Percentiles rank a stretch among this genome's conserved stretches.
Evolutionary conservation across 2,329 filamentous ascomycete species (phyloP).

Genomic region (Xylariaceae sp.): DNA sequence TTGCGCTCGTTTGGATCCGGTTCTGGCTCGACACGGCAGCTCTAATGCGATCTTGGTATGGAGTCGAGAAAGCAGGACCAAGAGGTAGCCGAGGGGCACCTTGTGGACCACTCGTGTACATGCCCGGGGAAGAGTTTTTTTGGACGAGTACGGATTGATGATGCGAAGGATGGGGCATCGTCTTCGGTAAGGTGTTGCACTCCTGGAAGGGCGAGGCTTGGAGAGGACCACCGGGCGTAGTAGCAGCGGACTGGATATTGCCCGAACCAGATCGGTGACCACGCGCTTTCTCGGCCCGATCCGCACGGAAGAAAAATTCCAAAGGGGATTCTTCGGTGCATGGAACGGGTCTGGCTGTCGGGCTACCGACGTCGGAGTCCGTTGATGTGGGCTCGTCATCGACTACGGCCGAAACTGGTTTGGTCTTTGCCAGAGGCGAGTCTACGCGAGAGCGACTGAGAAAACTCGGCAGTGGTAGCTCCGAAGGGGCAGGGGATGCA

Average conservation of each 20-base stretch:
- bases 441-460: constrained; percentile 68
- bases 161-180: constrained; percentile 32
- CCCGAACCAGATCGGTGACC: constrained; percentile 50
- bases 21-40: constrained; percentile 41
- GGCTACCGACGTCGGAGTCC: constrained; percentile 47
- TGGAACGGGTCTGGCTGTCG: constrained; percentile 33
- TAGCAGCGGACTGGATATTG: constrained; percentile 36
- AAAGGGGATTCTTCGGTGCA: constrained; percentile 64
- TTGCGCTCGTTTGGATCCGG: constrained; percentile 17
- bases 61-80: constrained; percentile 64
- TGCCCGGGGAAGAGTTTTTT: constrained; percentile 45
- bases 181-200: constrained; percentile 30
- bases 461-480: constrained; percentile 86
- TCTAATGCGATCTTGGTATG: constrained; percentile 56
- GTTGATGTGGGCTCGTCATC: constrained; percentile 47
- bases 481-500: constrained; percentile 84
- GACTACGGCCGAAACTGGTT: constrained; percentile 30
- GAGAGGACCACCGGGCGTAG: constrained; percentile 50
- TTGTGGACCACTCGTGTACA: constrained; percentile 67
- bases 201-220: constrained; percentile 36
- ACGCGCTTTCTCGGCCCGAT: constrained; percentile 69
- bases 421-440: constrained; percentile 46
- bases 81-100: constrained; percentile 50
- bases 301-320: constrained; percentile 85
- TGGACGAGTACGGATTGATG: constrained; percentile 33